phyloP scores from a whole-genome alignment of 306 rosid species.

The Acacia melanoxylon region DNA sequence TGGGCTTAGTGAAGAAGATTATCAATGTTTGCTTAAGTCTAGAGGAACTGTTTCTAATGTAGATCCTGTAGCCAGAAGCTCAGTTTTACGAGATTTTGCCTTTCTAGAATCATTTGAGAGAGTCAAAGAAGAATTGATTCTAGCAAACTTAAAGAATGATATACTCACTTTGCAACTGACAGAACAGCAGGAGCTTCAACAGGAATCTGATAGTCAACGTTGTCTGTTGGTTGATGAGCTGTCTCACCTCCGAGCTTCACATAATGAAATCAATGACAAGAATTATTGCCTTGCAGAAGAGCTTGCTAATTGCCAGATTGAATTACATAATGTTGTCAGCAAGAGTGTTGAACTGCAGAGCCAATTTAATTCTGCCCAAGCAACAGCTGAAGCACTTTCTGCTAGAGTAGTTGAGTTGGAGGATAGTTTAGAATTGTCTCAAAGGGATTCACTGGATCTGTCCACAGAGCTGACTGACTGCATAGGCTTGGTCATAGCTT shows the following conservation, averaged over 20 bases:
- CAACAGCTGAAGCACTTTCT: slow-evolving; percentile 62
- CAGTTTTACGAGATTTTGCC: slow-evolving; percentile 33
- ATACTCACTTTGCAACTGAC: slow-evolving; percentile 58
- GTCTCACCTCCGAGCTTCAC: slow-evolving; percentile 51
- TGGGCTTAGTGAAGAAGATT: slow-evolving; percentile 64
- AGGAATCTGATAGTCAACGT: slow-evolving; percentile 54
- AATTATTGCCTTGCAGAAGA: slow-evolving; percentile 67
- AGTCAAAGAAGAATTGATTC: slow-evolving; percentile 75
- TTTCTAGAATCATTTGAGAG: slow-evolving; percentile 53
- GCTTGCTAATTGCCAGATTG: slow-evolving; percentile 57
- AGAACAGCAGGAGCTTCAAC: slow-evolving; percentile 61
- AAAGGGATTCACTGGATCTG: slow-evolving; percentile 50
- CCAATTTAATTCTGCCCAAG: slow-evolving; percentile 46
- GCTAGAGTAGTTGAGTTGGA: slow-evolving; percentile 60
- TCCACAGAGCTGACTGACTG: slow-evolving; percentile 66
- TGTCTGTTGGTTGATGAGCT: slow-evolving; percentile 49
- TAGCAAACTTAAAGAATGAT: slow-evolving; percentile 60
- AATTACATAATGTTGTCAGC: slow-evolving; percentile 52
- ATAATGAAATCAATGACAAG: slow-evolving; percentile 51
- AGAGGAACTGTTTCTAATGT: slow-evolving; percentile 44
- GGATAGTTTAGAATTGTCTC: slow-evolving; percentile 55
- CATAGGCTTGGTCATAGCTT: slow-evolving; percentile 58
- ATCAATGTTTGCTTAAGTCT: slow-evolving; percentile 47
- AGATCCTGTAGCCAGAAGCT: slow-evolving; percentile 35
- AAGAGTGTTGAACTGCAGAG: slow-evolving; percentile 59